phyloP scores from a whole-genome alignment of 2,329 filamentous ascomycete genomes.

The Colletotrichum sp. region DNA sequence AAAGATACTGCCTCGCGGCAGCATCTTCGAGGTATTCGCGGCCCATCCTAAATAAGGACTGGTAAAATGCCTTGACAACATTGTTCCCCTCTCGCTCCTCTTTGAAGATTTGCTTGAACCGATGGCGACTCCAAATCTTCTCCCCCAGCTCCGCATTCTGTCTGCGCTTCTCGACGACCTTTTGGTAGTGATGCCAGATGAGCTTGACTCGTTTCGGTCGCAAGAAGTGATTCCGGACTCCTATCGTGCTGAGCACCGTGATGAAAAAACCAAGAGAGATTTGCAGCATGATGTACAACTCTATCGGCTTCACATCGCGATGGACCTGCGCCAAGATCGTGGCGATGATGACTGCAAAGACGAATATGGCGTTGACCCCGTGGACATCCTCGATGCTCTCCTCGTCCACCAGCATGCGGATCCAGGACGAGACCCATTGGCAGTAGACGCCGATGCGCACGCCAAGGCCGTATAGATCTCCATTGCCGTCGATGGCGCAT shows the following conservation, averaged over 20 bases:
- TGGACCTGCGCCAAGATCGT: background rate
- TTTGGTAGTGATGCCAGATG: background rate
- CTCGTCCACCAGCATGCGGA: background rate
- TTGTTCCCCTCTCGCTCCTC: background rate
- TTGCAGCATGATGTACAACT: background rate
- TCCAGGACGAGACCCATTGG: background rate
- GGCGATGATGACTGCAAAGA: background rate
- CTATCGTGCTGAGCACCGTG: background rate
- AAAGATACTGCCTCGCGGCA: background rate
- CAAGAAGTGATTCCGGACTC: background rate
- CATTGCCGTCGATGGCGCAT: background rate
- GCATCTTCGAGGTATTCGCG: background rate
- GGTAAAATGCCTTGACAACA: background rate
- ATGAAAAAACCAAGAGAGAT: background rate
- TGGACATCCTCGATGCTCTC: background rate
- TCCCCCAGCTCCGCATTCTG: background rate
- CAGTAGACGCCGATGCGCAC: background rate
- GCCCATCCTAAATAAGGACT: background rate
- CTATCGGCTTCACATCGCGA: background rate
- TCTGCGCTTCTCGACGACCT: background rate
- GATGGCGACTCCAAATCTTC: background rate
- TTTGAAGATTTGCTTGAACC: background rate
- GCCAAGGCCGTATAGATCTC: background rate
- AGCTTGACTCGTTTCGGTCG: background rate
- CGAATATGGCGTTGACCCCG: background rate